Percentiles rank a stretch among this genome's conserved stretches.
Conservation (phyloP, 1,284 basidiomycete species). For the Austroboletus novae-zelandiae region DNA sequence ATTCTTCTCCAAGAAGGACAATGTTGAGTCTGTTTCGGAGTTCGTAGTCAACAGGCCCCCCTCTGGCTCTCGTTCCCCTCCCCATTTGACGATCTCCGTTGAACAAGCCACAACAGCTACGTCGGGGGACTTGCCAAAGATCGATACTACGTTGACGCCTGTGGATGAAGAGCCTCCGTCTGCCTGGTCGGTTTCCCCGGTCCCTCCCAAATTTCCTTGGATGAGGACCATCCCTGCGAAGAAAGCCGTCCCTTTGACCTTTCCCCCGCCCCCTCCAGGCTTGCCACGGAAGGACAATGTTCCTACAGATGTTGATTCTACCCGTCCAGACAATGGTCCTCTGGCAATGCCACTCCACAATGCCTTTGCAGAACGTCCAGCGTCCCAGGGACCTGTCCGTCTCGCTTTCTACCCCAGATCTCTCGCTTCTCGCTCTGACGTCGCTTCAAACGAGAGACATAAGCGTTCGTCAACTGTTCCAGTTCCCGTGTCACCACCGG, state of each 20-base stretch:
- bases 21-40: constrained; percentile 12
- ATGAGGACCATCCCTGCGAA: constrained; percentile 33
- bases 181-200: constrained; percentile 43
- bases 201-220: constrained; percentile 37
- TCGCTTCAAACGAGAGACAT: constrained; percentile 16
- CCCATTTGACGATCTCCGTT: constrained; percentile 46
- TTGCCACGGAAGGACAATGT: constrained; percentile 32
- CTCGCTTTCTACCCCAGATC: constrained; percentile 17
- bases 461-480: constrained; percentile 34
- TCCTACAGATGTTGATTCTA: constrained; percentile 24
- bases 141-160: constrained; percentile 31
- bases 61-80: constrained; percentile 31
- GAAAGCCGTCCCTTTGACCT: constrained; percentile 24
- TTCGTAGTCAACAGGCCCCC: constrained; percentile 24
- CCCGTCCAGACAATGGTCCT: constrained; percentile 23
- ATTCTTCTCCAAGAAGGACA: constrained; percentile 26
- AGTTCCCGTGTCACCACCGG: constrained; percentile 21
- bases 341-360: constrained; percentile 55
- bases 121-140: constrained; percentile 32
- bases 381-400: constrained; percentile 22
- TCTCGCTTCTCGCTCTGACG: constrained; percentile 7
- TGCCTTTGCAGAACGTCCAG: constrained; percentile 38
- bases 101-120: constrained; percentile 31
- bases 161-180: constrained; percentile 30
- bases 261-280: constrained; percentile 28